Base-by-base conservation (phyloP, 371 early-diverging fungal genomes). In the Mortierella sp. region DNA sequence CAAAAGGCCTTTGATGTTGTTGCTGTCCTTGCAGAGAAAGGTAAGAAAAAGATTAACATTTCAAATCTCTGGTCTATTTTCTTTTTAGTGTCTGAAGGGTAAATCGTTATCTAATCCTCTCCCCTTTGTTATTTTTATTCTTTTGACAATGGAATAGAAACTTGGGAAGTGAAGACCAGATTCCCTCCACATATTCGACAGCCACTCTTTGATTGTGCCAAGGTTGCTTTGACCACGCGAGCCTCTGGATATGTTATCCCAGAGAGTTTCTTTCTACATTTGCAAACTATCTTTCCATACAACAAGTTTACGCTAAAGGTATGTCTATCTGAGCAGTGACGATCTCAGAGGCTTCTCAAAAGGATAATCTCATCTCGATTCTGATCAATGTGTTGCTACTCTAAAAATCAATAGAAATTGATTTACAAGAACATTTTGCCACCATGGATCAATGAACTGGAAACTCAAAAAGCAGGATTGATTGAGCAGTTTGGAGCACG, bases 241-340 rank as follows among this genome's bases (percentile, higher is more conserved):
- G 62, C 74, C 6, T 61, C 61, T 14, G 74, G 72, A 19, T 80
- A 83, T 28, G 60, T 57, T 0, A 60, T 86, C n/a, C 85, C 85
- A 18, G 85, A 84, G 0, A 75, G 79, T 23, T 66, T 85, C 14
- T 68, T 89, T 25, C 53, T 64, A 3, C 85, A 84, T 62, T 50
- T 89, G n/a, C 85, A 86, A 81, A 56, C 57, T 0, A 76, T 86
- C n/a, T 66, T 89, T 7, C 83, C 84, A 4, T 83, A 84, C 47
- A 83, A 84, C 60, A 65, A 80, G 44, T 86, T 82, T 50, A 86
- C 87, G 2, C 56, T 86, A 4, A 73, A 62, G 62, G 86, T 86
- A 57, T 25, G 29, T 18, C 18, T 56, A 14, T 46, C 29, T 37
- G 25, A 19, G 45, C 15, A 14, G 14, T 19, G 11, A 2, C 37